Evolutionary conservation across 129 eudicot genomes (phyloP), one percentile per base, ranked within the genome.

Genomic region (Heracleum sosnowskyi): DNA sequence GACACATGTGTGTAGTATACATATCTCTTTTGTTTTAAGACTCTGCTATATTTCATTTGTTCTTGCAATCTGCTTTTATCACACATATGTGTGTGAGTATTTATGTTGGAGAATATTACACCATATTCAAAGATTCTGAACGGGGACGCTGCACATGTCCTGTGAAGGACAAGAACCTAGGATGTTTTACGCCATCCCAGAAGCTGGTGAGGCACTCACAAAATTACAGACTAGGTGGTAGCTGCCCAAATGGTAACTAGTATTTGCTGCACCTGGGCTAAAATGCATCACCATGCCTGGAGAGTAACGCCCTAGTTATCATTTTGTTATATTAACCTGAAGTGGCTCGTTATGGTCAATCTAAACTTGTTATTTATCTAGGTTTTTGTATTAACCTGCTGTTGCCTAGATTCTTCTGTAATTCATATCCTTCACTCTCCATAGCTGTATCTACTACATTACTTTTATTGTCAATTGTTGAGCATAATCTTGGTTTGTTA

Each of bases 11-110:
- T 4, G 57, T 49, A 49, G 57, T 89, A 86, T 35, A 82, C 84
- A 90, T 89, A 89, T 89, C 87, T 89, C 77, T 81, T 33, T 79
- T 44, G 12, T 6, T n/a, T 60, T 15, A 60, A 8, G n/a, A n/a
- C n/a, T n/a, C n/a, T n/a, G n/a, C n/a, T n/a, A n/a, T n/a, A n/a
- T n/a, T n/a, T 62, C 34, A 26, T 24, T 26, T 11, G 6, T 26
- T n/a, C 69, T 26, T 62, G 10, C 69, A 62, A 8, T 26, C 8
- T 62, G 10, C n/a, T 24, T 20, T 20, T 4, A 51, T 51, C 62
- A 20, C 62, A 20, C 62, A 6, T 1, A 20, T 36, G 39, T 22
- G 26, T 51, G 62, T 5, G 11, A 51, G 26, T 49, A 49, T 17
- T 49, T 49, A 49, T 49, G n/a, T 49, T 60, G 12, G 33, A 60